Conservation (phyloP, 2,329 filamentous ascomycete species). For the Colletotrichum sp. region DNA sequence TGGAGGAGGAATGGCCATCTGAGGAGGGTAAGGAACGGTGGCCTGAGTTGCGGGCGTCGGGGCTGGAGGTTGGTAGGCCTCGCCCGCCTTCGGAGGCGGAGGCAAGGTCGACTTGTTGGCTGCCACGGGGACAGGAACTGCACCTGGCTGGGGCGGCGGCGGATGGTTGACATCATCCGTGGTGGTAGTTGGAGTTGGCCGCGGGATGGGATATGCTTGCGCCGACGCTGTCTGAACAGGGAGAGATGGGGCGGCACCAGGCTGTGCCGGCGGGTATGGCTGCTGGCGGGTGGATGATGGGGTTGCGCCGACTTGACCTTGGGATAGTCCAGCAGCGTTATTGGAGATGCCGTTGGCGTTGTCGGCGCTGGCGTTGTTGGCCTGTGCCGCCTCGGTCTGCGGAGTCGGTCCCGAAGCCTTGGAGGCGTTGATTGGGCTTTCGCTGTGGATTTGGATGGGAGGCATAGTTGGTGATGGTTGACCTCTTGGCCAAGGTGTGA, state of each 20-base stretch:
- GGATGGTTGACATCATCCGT: conserved; percentile 41
- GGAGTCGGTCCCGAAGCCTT: conserved; percentile 57
- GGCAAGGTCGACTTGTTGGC: conserved; percentile 39
- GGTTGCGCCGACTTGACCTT: conserved; percentile 23
- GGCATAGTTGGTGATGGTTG: conserved; percentile 48
- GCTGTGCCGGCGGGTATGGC: conserved; percentile 47
- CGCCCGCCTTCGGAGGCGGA: conserved; percentile 57
- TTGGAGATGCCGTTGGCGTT: neutral
- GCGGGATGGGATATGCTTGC: conserved; percentile 36
- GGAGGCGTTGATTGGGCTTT: conserved; percentile 62
- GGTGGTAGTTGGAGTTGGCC: conserved; percentile 48
- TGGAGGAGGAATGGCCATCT: conserved; percentile 58
- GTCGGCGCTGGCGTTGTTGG: neutral
- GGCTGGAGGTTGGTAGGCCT: conserved; percentile 43
- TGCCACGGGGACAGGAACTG: conserved; percentile 49
- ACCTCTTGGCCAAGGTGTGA: neutral
- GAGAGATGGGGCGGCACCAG: conserved; percentile 49
- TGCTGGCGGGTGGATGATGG: conserved; percentile 25
- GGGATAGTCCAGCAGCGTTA: conserved; percentile 18
- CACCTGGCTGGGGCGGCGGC: conserved; percentile 62
- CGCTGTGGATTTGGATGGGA: conserved; percentile 63
- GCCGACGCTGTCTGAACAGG: conserved; percentile 47
- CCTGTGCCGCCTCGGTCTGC: conserved; percentile 37
- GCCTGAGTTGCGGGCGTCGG: conserved; percentile 34
- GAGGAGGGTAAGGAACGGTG: conserved; percentile 44